phyloP scores from a whole-genome alignment of 2,329 filamentous ascomycete species.

The Hypoxylon sp. region DNA sequence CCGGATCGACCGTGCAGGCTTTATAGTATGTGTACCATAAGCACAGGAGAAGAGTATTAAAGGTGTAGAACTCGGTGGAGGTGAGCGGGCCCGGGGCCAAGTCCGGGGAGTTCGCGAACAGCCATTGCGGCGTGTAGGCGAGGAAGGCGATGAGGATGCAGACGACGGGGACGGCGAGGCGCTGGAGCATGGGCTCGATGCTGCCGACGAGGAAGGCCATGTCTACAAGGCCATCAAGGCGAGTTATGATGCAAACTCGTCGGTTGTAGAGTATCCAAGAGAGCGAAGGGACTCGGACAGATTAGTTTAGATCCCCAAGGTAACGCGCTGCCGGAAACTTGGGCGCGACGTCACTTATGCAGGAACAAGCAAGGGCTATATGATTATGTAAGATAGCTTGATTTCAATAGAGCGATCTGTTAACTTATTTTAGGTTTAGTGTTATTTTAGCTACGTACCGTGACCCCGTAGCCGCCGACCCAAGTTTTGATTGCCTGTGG shows the following conservation, averaged over 20 bases:
- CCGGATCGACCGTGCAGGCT: slow-evolving; percentile 70
- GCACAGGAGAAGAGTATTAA: slow-evolving; percentile 74
- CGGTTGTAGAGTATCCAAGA: not conserved
- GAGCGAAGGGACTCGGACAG: slow-evolving; percentile 1
- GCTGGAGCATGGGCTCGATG: slow-evolving; percentile 57
- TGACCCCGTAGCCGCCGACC: too few relatives aligned
- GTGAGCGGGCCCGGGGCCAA: slow-evolving; percentile 73
- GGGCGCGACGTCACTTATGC: slow-evolving; percentile 37
- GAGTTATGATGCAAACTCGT: not conserved
- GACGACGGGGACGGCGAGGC: slow-evolving; percentile 77
- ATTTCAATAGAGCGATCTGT: not conserved
- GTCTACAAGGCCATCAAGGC: slow-evolving; percentile 10
- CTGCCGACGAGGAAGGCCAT: slow-evolving; percentile 54
- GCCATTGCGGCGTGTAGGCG: slow-evolving; percentile 77
- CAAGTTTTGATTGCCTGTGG: too few relatives aligned
- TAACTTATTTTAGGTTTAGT: not conserved
- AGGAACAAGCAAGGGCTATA: slow-evolving; percentile 31
- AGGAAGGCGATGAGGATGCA: slow-evolving; percentile 76
- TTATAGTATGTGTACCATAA: slow-evolving; percentile 79
- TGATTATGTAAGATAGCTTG: slow-evolving; percentile 11
- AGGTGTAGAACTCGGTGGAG: slow-evolving; percentile 67
- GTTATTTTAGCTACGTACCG: too few relatives aligned
- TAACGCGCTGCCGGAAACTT: slow-evolving; percentile 27
- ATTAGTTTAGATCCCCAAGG: slow-evolving; percentile 14
- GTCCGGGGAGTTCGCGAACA: slow-evolving; percentile 72